These are phyloP conservation scores for Clitopilus passeckerianus DNA, from an alignment of 768 basidiomycete genomes.

Conservation along the genomic window DNA sequence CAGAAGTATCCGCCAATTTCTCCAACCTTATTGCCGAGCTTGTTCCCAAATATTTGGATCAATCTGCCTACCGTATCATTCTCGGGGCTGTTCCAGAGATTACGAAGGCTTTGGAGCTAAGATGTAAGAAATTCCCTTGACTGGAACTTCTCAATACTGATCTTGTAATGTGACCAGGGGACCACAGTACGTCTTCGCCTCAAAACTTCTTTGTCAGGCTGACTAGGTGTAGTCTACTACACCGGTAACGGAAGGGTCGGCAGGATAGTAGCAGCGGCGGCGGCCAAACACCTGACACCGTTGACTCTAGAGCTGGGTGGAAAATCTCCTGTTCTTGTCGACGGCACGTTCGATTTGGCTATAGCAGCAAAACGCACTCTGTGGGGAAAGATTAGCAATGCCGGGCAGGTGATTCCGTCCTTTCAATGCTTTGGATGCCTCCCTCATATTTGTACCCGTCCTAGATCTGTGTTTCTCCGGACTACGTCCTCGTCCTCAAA, in stretches of 20 bases:
- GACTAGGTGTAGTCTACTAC: conserved; percentile 28
- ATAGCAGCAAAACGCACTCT: conserved; percentile 60
- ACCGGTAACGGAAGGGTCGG: conserved; percentile 43
- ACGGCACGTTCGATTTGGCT: conserved; percentile 22
- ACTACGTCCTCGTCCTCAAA: conserved; percentile 36
- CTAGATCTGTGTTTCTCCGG: conserved; percentile 60
- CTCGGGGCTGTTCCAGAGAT: conserved; percentile 57
- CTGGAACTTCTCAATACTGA: not conserved
- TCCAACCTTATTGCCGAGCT: conserved; percentile 48
- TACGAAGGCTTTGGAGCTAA: conserved; percentile 43
- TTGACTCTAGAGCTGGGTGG: conserved; percentile 53
- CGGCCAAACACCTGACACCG: conserved; percentile 50
- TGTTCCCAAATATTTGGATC: conserved; percentile 46
- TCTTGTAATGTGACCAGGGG: conserved; percentile 15
- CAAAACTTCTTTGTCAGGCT: not conserved
- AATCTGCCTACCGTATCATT: conserved; percentile 45
- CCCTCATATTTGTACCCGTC: conserved; percentile 21
- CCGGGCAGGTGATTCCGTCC: conserved; percentile 45
- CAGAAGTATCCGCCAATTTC: conserved; percentile 51
- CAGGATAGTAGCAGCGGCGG: conserved; percentile 44
- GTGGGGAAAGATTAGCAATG: conserved; percentile 62
- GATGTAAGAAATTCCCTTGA: conserved; percentile 24
- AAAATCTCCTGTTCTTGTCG: conserved; percentile 42
- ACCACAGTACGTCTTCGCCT: conserved; percentile 16
- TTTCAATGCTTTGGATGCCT: not conserved